phyloP scores from a whole-genome alignment of 257 asterid species.

The Nicotiana attenuata region DNA sequence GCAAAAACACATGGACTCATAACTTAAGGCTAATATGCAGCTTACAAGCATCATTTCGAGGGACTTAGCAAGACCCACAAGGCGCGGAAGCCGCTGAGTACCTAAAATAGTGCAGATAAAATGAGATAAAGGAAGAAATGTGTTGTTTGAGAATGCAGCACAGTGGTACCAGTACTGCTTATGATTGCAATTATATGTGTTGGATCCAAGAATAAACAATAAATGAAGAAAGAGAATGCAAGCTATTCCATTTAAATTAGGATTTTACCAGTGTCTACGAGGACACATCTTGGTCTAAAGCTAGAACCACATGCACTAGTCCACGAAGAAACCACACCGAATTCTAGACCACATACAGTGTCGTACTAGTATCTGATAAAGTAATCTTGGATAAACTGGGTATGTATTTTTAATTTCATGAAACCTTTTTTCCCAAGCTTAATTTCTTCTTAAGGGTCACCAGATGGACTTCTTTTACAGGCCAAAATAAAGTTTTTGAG shows the following conservation, averaged over 20 bases:
- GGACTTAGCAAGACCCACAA: conserved; percentile 90
- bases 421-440: background rate
- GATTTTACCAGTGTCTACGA: background rate
- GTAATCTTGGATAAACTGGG: background rate
- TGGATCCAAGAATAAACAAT: background rate
- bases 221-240: background rate
- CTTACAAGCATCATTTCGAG: conserved; percentile 98
- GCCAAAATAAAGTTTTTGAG: background rate
- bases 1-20: background rate
- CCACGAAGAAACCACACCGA: background rate
- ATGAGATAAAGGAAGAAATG: background rate
- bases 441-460: background rate
- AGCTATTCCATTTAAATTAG: background rate
- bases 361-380: background rate
- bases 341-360: background rate
- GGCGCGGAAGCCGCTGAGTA: conserved; percentile 98
- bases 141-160: background rate
- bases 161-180: background rate
- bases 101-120: conserved; percentile 39
- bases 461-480: background rate
- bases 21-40: conserved; percentile 1
- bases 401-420: background rate
- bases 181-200: background rate
- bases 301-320: background rate
- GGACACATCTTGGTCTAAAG: background rate